Conservation (phyloP, 352 stramenopile species). For the Peronospora tabacina region DNA sequence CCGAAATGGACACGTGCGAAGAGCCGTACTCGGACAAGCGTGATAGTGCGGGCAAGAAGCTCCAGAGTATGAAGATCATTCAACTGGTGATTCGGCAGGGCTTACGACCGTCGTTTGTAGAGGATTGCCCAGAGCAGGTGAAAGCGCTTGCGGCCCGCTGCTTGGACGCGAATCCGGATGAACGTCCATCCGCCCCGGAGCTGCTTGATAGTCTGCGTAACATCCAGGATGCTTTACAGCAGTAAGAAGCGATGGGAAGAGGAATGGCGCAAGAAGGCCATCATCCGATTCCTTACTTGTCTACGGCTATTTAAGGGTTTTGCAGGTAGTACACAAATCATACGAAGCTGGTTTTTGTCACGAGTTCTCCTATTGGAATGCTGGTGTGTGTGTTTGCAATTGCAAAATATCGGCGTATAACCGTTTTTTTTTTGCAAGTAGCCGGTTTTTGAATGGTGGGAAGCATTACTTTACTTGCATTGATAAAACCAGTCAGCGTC, state of each 20-base stretch:
- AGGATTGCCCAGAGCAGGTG: slow-evolving; percentile 40
- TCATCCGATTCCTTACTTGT: slow-evolving; percentile 19
- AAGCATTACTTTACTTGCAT: too few relatives aligned
- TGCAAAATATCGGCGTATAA: too few relatives aligned
- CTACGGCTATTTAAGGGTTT: slow-evolving; percentile 30
- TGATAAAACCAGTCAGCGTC: too few relatives aligned
- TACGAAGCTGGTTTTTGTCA: background rate
- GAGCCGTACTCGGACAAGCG: slow-evolving; percentile 76
- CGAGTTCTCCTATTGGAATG: background rate
- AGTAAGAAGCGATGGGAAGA: slow-evolving; percentile 19
- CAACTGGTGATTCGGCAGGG: slow-evolving; percentile 65
- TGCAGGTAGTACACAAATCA: slow-evolving; percentile 19
- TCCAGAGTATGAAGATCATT: slow-evolving; percentile 79
- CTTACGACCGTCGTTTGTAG: slow-evolving; percentile 51
- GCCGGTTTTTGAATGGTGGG: too few relatives aligned
- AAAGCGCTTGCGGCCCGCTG: slow-evolving; percentile 54
- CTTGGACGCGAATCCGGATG: slow-evolving; percentile 56
- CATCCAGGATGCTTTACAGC: slow-evolving; percentile 30
- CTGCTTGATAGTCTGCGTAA: slow-evolving; percentile 24
- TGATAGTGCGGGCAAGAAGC: slow-evolving; percentile 54
- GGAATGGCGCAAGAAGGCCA: slow-evolving; percentile 13
- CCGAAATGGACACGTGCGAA: slow-evolving; percentile 70
- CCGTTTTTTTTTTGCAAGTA: too few relatives aligned
- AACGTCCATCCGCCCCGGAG: slow-evolving; percentile 45
- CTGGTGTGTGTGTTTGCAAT: background rate